phyloP scores from a whole-genome alignment of 2,329 filamentous ascomycete genomes.

The Pestalotiopsis sp. region DNA sequence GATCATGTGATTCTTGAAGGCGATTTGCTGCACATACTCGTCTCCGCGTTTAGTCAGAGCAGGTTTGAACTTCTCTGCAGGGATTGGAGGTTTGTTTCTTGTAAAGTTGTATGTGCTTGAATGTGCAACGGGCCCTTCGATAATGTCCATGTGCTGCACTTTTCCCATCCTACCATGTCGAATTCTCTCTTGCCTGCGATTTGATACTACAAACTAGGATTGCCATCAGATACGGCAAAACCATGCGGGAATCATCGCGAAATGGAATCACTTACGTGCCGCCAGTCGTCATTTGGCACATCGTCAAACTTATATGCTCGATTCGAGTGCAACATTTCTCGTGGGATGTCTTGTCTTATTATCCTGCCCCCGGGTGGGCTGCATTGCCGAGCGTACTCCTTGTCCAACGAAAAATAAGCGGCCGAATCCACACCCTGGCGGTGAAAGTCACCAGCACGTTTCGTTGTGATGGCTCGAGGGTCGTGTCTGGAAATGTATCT shows the following conservation, averaged over 20 bases:
- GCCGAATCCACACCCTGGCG: neutral
- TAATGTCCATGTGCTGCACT: neutral
- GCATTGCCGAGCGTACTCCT: neutral
- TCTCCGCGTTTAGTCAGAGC: neutral
- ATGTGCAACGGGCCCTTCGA: neutral
- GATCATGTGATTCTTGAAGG: neutral
- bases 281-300: neutral
- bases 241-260: too few species aligned
- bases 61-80: neutral
- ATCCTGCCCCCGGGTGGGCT: neutral
- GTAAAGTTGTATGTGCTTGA: neutral
- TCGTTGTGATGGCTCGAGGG: neutral
- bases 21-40: neutral
- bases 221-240: too few species aligned
- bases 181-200: neutral
- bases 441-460: neutral
- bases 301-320: neutral
- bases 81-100: neutral
- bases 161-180: neutral
- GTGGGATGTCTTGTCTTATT: neutral
- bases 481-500: neutral
- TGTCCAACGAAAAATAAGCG: neutral
- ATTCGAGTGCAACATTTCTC: conserved; percentile 1
- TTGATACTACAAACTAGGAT: neutral
- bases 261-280: neutral